Conservation (phyloP, 2,329 filamentous ascomycete genomes). For the Phyllosticta citribraziliensis region DNA sequence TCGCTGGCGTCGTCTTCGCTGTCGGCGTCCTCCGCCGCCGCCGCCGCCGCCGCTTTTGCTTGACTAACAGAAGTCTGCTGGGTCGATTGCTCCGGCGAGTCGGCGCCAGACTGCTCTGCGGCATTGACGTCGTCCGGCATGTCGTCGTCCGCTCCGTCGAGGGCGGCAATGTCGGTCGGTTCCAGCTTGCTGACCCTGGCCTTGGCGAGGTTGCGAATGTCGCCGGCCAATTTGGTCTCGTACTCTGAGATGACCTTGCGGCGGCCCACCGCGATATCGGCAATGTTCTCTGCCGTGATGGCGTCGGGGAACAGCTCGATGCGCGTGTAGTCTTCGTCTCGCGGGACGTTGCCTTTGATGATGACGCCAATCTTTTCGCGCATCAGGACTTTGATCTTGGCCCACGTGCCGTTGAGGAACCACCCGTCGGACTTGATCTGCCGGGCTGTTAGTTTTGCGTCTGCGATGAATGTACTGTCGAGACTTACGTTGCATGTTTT, state of each 20-base stretch:
- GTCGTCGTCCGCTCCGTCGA: constrained; percentile 5
- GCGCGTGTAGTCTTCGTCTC: constrained; percentile 26
- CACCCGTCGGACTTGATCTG: constrained; percentile 54
- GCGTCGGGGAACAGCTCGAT: constrained; percentile 29
- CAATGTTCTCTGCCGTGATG: constrained; percentile 20
- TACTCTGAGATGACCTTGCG: not conserved
- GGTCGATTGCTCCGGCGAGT: not conserved
- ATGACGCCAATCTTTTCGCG: constrained; percentile 67
- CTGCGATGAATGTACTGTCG: constrained; percentile 32
- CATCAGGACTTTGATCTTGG: constrained; percentile 79
- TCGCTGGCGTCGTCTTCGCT: not conserved
- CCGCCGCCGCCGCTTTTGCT: too few relatives aligned
- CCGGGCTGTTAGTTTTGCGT: not conserved
- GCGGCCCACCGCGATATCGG: constrained; percentile 14
- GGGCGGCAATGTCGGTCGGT: not conserved
- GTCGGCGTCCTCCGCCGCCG: constrained; percentile 17
- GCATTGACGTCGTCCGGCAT: constrained; percentile 14
- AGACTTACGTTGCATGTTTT: constrained; percentile 42
- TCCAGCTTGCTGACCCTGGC: constrained; percentile 1
- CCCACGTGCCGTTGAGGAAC: constrained; percentile 72
- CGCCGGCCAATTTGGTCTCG: constrained; percentile 1
- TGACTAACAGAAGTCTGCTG: not conserved
- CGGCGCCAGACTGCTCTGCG: not conserved
- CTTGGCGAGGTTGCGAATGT: constrained; percentile 8
- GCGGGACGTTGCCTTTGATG: constrained; percentile 28